Evolutionary conservation across 2,329 filamentous ascomycete species (phyloP).

Genomic region (Rutstroemia sp.): DNA sequence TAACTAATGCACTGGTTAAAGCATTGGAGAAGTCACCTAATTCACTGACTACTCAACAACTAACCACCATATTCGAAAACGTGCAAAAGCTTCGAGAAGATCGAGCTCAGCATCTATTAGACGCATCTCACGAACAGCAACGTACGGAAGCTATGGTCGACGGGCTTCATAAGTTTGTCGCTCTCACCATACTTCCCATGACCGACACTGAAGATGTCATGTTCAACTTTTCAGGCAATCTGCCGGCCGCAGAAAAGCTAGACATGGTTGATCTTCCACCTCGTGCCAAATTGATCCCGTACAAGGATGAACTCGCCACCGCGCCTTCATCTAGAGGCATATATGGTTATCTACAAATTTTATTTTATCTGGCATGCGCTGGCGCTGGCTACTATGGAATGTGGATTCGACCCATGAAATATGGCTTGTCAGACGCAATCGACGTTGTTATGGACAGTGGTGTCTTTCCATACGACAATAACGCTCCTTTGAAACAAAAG

Average conservation of each 20-base stretch:
- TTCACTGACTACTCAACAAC: neutral
- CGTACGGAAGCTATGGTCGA: neutral
- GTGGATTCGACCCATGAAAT: neutral
- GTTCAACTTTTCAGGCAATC: slow-evolving; percentile 3
- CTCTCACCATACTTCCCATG: neutral
- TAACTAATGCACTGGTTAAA: neutral
- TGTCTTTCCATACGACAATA: neutral
- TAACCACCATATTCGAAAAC: neutral
- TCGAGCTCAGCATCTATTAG: neutral
- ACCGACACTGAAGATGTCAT: neutral
- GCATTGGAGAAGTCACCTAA: neutral
- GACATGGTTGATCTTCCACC: neutral
- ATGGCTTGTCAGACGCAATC: neutral
- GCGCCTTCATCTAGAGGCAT: neutral
- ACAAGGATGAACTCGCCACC: neutral
- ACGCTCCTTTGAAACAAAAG: neutral
- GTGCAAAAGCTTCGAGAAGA: neutral
- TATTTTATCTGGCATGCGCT: neutral
- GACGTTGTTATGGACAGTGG: neutral
- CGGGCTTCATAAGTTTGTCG: neutral
- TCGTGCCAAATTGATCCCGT: neutral
- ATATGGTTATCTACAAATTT: neutral
- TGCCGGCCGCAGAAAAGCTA: neutral
- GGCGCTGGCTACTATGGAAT: neutral
- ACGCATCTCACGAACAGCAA: slow-evolving; percentile 1